Conservation (phyloP, 306 rosid genomes). For the Argentina anserina region DNA sequence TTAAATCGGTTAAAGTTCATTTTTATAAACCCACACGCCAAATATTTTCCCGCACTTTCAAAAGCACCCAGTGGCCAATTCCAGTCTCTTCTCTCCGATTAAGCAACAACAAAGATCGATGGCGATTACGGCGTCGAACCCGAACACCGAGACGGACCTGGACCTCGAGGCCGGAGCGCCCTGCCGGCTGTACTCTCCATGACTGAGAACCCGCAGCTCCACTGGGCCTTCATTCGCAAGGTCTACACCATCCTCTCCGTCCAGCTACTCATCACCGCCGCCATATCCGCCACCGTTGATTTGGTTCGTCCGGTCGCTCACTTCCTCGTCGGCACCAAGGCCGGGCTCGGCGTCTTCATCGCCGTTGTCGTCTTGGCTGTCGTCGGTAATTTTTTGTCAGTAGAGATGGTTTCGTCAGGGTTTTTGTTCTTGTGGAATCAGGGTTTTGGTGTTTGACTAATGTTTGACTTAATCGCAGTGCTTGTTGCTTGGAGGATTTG, state of each 20-base stretch:
- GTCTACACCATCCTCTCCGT: slow-evolving; percentile 38
- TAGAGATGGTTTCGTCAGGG: background rate
- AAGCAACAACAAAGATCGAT: background rate
- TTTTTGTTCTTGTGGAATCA: background rate
- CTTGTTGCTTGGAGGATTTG: slow-evolving; percentile 29
- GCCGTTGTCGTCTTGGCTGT: background rate
- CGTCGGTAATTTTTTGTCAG: background rate
- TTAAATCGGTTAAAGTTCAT: too few species aligned
- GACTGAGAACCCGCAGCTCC: slow-evolving; percentile 42
- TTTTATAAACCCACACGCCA: too few species aligned
- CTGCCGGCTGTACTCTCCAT: slow-evolving; percentile 16
- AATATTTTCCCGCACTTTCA: too few species aligned
- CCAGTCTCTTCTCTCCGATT: background rate
- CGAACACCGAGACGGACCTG: background rate
- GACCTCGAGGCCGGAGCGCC: background rate
- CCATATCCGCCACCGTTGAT: slow-evolving; percentile 22
- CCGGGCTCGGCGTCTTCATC: background rate
- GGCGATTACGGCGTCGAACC: background rate
- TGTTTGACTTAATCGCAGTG: slow-evolving; percentile 21
- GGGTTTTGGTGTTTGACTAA: background rate
- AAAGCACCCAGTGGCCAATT: background rate
- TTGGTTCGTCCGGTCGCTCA: slow-evolving; percentile 13
- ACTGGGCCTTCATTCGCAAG: slow-evolving; percentile 56
- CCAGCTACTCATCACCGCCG: slow-evolving; percentile 37
- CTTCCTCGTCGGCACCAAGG: slow-evolving; percentile 1